Percentiles rank a stretch among this genome's conserved stretches.
Evolutionary conservation across 305 asterid genomes (phyloP).

Genomic region (Plantago coronopus): DNA sequence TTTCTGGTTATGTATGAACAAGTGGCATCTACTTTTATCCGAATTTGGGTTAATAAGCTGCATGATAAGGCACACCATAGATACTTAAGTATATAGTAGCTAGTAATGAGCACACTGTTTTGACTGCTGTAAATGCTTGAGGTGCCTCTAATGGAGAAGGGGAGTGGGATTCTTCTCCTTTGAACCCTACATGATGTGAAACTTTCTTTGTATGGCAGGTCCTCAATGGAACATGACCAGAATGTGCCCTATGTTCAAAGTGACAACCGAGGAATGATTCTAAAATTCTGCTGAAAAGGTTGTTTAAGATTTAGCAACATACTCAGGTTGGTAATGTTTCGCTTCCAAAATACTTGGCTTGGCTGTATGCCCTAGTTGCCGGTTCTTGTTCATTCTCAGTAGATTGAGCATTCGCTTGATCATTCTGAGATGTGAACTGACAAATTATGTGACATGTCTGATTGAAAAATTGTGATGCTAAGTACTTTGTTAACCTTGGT

Average conservation of each 20-base stretch:
- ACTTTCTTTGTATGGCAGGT: constrained; percentile 65
- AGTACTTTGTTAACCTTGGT: no score
- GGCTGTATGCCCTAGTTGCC: constrained; percentile 17
- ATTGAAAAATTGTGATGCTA: no score
- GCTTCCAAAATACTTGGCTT: constrained; percentile 29
- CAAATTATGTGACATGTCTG: background rate
- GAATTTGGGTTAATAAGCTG: background rate
- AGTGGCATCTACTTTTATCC: constrained; percentile 9
- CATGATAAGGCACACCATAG: background rate
- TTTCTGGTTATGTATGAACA: background rate
- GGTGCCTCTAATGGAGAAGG: constrained; percentile 24
- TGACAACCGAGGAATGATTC: constrained; percentile 51
- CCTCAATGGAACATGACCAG: constrained; percentile 64
- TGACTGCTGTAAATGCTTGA: constrained; percentile 18
- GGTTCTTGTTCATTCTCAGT: background rate
- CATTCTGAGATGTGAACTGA: no score
- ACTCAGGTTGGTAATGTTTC: constrained; percentile 67
- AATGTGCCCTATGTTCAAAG: constrained; percentile 76
- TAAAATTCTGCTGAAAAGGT: constrained; percentile 51
- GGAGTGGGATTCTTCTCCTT: constrained; percentile 28
- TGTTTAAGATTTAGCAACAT: constrained; percentile 49
- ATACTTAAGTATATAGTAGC: constrained; percentile 4
- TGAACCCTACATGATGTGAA: constrained; percentile 42
- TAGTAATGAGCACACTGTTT: constrained; percentile 1
- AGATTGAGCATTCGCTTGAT: background rate